A percentile compares a stretch with the other conserved stretches of the same genome.
Conservation (phyloP, 164 flowering plant genomes). For the Piper betle region DNA sequence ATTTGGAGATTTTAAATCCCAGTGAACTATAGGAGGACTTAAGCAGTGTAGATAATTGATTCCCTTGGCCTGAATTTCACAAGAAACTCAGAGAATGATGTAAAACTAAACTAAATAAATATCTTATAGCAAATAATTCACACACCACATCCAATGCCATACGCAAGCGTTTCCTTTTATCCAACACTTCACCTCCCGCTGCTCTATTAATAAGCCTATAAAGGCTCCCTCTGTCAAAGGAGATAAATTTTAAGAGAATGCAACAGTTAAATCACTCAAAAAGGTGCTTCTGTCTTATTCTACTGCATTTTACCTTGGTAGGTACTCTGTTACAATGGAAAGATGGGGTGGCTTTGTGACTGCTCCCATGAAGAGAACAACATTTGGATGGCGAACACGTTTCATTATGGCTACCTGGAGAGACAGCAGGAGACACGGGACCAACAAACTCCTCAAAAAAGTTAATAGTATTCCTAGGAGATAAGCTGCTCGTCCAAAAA, state of each 20-base stretch:
- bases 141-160: constrained; percentile 97
- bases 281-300: neutral
- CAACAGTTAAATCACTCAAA: too few relatives aligned
- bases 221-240: constrained; percentile 71
- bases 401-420: constrained; percentile 93
- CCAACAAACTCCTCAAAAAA: neutral
- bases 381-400: constrained; percentile 94
- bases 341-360: constrained; percentile 88
- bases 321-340: constrained; percentile 89
- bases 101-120: neutral
- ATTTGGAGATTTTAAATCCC: constrained; percentile 98
- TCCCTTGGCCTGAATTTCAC: constrained; percentile 73
- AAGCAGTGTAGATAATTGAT: constrained; percentile 86
- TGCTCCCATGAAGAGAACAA: constrained; percentile 99
- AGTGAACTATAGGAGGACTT: constrained; percentile 81
- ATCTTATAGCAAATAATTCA: constrained; percentile 2
- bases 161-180: constrained; percentile 72
- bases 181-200: constrained; percentile 59
- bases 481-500: too few relatives aligned
- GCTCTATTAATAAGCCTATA: constrained; percentile 78
- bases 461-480: neutral
- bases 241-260: neutral
- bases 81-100: neutral
- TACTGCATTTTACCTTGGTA: constrained; percentile 51
- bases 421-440: neutral